phyloP scores from a whole-genome alignment of 208 protist species.

The Trichomonas vaginalis region DNA sequence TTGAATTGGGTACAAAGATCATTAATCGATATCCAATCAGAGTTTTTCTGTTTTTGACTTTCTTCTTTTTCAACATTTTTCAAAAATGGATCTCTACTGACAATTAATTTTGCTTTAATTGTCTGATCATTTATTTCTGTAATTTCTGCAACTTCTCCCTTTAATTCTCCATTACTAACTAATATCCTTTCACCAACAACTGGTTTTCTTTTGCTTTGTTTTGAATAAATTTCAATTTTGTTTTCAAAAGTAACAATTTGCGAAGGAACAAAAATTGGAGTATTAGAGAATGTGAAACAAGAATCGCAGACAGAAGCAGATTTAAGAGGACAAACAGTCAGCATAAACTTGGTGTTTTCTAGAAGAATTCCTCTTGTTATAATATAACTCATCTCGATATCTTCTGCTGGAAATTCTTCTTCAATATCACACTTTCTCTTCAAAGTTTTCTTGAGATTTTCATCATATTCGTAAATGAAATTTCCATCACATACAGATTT shows the following conservation, averaged over 20 bases:
- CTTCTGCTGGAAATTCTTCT: background rate
- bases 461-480: background rate
- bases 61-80: background rate
- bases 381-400: background rate
- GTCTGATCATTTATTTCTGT: background rate
- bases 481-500: background rate
- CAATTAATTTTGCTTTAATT: background rate
- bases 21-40: background rate
- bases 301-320: background rate
- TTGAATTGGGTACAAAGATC: background rate
- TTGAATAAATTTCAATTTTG: background rate
- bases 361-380: background rate
- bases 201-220: background rate
- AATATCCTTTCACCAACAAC: background rate
- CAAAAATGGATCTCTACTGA: background rate
- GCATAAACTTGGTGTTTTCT: background rate
- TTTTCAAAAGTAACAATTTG: background rate
- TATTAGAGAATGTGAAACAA: background rate
- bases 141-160: background rate
- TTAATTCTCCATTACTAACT: background rate
- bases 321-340: background rate
- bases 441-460: background rate
- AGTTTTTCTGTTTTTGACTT: background rate
- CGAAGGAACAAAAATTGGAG: background rate
- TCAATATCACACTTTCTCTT: background rate